Evolutionary conservation across 768 basidiomycete genomes (phyloP), one percentile per base, ranked within the genome.

Genomic region (Lactarius akahatsu): DNA sequence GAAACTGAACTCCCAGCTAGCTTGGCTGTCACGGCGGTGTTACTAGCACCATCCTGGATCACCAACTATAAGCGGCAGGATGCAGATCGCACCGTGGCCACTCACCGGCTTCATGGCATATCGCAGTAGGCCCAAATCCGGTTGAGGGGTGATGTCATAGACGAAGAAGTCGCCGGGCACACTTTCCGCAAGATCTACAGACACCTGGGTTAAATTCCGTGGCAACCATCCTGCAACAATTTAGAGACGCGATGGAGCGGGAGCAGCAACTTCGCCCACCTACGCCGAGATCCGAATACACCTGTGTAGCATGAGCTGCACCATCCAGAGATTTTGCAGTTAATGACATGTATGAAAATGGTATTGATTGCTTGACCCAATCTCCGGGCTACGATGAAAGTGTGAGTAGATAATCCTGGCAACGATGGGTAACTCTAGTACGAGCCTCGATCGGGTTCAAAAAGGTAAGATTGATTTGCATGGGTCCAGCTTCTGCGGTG

Each of bases 401-500:
- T 50, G 5, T 26, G 40, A 23, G 40, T 52, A 2, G 13, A n/a
- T 11, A 11, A 18, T 3, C 10, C 18, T 9, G 52, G 13, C 7
- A 47, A 30, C 11, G 38, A 15, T 20, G 9, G 11, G 47, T 15
- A 18, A 16, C 8, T 18, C 4, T 2, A 20, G 30, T 50, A n/a
- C n/a, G n/a, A n/a, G 78, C 78, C 73, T 78, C 78, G 26, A 80
- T 76, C 1, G 79, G 80, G 41, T 75, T 78, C 20, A 80, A 69
- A 66, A 78, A 81, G 7, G 76, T 78, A 36, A 77, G 73, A 20
- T 72, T 79, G 60, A 80, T 59, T 43, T 77, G 72, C 64, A 80
- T 76, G 1, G 72, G 69, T 18, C 78, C 80, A 7, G 78, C 78
- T 50, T 68, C 66, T 56, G 78, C 67, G 7, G 68, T 71, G 63